A percentile compares a stretch with the other conserved stretches of the same genome.
These are phyloP conservation scores for Chamaecrista fasciculata DNA, from an alignment of 306 rosid species.

Conservation along the genomic window DNA sequence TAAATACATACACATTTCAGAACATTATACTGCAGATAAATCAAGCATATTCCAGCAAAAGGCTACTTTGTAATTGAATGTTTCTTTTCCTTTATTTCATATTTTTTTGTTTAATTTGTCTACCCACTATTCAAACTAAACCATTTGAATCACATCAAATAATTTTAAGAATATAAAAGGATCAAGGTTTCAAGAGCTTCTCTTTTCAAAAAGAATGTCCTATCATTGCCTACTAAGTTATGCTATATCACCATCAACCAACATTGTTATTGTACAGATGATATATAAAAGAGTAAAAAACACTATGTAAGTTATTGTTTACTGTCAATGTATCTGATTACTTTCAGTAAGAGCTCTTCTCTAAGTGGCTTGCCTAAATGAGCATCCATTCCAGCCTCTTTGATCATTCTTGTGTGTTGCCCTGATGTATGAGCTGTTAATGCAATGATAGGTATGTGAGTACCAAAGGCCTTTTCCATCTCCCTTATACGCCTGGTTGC, in stretches of 20 bases:
- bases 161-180: too few relatives aligned
- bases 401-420: slow-evolving; percentile 34
- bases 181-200: too few relatives aligned
- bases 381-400: slow-evolving; percentile 62
- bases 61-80: too few relatives aligned
- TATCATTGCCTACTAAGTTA: too few relatives aligned
- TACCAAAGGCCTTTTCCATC: slow-evolving; percentile 42
- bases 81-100: too few relatives aligned
- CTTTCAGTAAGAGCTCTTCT: slow-evolving; percentile 40
- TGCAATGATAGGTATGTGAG: slow-evolving; percentile 69
- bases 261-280: too few relatives aligned
- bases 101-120: too few relatives aligned
- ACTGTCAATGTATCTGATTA: slow-evolving; percentile 38
- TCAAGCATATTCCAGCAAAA: neutral
- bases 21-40: neutral
- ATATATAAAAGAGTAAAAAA: neutral
- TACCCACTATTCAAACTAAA: too few relatives aligned
- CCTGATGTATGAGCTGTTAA: slow-evolving; percentile 52
- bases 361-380: slow-evolving; percentile 57
- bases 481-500: slow-evolving; percentile 57
- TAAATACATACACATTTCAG: neutral
- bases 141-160: too few relatives aligned
- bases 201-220: too few relatives aligned
- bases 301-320: neutral
- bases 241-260: too few relatives aligned